phyloP scores from a whole-genome alignment of 2,329 filamentous ascomycete species.

The Diaporthe ilicicola region DNA sequence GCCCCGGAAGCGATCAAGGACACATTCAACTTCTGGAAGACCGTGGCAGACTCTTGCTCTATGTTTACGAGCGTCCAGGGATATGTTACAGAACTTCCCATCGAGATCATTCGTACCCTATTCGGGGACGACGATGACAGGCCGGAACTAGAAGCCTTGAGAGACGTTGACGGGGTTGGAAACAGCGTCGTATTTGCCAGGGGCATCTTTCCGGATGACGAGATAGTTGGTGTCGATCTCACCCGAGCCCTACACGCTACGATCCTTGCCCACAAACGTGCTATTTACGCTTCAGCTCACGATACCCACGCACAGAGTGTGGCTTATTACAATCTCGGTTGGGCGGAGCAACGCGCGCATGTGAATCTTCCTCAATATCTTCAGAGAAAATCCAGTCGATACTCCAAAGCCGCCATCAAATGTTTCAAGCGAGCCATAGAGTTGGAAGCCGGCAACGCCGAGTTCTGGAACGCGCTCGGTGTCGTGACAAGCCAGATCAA shows the following conservation, averaged over 20 bases:
- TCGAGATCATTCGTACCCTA: conserved; percentile 63
- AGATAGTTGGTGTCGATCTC: conserved; percentile 59
- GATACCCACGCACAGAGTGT: conserved; percentile 91
- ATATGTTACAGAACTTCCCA: conserved; percentile 70
- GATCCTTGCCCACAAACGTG: conserved; percentile 87
- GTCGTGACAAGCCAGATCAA: conserved; percentile 89
- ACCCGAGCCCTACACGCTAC: conserved; percentile 72
- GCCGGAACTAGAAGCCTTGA: conserved; percentile 66
- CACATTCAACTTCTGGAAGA: conserved; percentile 96
- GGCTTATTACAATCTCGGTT: conserved; percentile 97
- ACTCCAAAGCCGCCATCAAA: conserved; percentile 81
- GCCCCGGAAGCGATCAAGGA: conserved; percentile 69
- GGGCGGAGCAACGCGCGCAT: conserved; percentile 88
- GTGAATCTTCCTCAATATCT: conserved; percentile 64
- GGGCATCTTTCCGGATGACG: conserved; percentile 55
- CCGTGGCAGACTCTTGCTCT: conserved; percentile 86
- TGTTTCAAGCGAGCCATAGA: conserved; percentile 98
- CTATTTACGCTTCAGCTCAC: conserved; percentile 74
- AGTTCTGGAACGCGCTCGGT: conserved; percentile 97
- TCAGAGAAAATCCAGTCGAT: conserved; percentile 69
- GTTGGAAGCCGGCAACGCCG: conserved; percentile 89
- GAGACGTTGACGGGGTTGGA: conserved; percentile 73
- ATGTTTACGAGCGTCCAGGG: conserved; percentile 83
- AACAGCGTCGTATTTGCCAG: conserved; percentile 55
- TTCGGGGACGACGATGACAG: conserved; percentile 63